phyloP scores from a whole-genome alignment of 805 yeast genomes.

The Candida awuae region DNA sequence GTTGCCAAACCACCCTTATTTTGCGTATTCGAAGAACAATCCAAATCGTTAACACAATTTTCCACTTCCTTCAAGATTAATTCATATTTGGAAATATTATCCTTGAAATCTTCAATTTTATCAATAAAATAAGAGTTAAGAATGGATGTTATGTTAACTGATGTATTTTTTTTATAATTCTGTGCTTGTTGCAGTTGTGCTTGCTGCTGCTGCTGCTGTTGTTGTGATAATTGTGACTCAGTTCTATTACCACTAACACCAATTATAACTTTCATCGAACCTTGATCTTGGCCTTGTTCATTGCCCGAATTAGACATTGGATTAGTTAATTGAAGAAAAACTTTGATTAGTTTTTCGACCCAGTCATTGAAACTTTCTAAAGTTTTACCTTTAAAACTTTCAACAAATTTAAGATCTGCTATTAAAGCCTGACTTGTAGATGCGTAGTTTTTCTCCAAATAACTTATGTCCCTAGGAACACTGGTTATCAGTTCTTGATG shows the following conservation, averaged over 20 bases:
- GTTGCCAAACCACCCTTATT: slow-evolving; percentile 36
- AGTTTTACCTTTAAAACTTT: slow-evolving; percentile 34
- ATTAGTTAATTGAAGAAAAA: slow-evolving; percentile 30
- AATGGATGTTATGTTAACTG: slow-evolving; percentile 45
- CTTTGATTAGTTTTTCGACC: slow-evolving; percentile 32
- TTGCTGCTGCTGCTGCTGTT: slow-evolving; percentile 18
- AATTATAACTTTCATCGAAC: slow-evolving; percentile 21
- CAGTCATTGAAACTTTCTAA: slow-evolving; percentile 31
- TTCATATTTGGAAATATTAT: slow-evolving; percentile 43
- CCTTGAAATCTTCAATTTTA: slow-evolving; percentile 34
- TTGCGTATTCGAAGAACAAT: slow-evolving; percentile 27
- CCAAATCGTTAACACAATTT: slow-evolving; percentile 53
- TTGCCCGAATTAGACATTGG: slow-evolving; percentile 24
- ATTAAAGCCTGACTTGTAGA: slow-evolving; percentile 58
- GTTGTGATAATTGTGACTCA: slow-evolving; percentile 10
- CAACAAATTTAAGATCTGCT: slow-evolving; percentile 40
- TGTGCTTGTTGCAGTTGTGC: slow-evolving; percentile 10
- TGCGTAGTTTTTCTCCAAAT: slow-evolving; percentile 50
- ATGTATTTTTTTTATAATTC: slow-evolving; percentile 21
- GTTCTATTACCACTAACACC: slow-evolving; percentile 28
- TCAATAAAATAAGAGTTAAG: slow-evolving; percentile 43
- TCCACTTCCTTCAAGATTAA: slow-evolving; percentile 48
- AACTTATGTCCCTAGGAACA: slow-evolving; percentile 65
- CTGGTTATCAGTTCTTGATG: slow-evolving; percentile 60
- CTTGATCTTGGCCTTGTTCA: slow-evolving; percentile 19